Evolutionary conservation across 2,329 filamentous ascomycete species (phyloP).

Genomic region (Colletotrichum echinochloae): DNA sequence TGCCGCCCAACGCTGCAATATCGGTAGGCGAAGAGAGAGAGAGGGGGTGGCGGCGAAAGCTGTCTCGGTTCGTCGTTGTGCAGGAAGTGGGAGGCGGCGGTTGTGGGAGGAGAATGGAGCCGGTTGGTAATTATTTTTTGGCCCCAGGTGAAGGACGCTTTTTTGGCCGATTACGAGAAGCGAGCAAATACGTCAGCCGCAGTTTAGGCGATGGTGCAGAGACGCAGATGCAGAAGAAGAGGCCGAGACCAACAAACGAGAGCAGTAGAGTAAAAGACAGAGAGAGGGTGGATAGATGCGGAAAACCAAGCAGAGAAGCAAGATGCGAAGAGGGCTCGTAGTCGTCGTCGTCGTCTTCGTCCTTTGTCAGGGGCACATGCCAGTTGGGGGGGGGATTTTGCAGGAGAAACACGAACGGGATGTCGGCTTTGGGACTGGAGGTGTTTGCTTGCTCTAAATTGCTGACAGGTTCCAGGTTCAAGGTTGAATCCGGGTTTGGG

Average conservation of each 20-base stretch:
- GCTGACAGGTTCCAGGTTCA: conserved; percentile 35
- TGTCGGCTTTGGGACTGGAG: conserved; percentile 1
- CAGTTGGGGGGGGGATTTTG: conserved; percentile 40
- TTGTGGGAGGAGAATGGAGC: conserved; percentile 25
- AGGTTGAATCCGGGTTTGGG: conserved; percentile 33
- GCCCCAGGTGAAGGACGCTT: conserved; percentile 27
- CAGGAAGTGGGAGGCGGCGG: conserved; percentile 20
- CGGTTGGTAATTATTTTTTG: conserved; percentile 21
- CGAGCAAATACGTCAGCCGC: conserved; percentile 39
- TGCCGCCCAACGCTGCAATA: conserved; percentile 11
- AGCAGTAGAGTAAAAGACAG: conserved; percentile 11
- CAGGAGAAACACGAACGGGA: conserved; percentile 20
- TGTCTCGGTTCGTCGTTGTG: conserved; percentile 41
- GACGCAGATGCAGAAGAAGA: conserved; percentile 14
- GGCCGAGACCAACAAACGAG: conserved; percentile 23
- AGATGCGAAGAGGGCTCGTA: conserved; percentile 18
- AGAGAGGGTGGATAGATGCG: conserved; percentile 12
- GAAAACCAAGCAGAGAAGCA: conserved; percentile 21
- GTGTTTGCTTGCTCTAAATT: conserved; percentile 22
- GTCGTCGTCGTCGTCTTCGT: conserved; percentile 25
- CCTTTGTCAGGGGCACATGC: conserved; percentile 39
- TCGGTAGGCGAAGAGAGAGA: conserved; percentile 17
- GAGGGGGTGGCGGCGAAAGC: conserved; percentile 30
- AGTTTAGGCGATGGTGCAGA: conserved; percentile 10
- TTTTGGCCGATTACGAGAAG: conserved; percentile 26